Percentiles rank a stretch among this genome's conserved stretches.
Evolutionary conservation across 345 rosid species (phyloP).

Genomic region (Eucalyptus polybractea): DNA sequence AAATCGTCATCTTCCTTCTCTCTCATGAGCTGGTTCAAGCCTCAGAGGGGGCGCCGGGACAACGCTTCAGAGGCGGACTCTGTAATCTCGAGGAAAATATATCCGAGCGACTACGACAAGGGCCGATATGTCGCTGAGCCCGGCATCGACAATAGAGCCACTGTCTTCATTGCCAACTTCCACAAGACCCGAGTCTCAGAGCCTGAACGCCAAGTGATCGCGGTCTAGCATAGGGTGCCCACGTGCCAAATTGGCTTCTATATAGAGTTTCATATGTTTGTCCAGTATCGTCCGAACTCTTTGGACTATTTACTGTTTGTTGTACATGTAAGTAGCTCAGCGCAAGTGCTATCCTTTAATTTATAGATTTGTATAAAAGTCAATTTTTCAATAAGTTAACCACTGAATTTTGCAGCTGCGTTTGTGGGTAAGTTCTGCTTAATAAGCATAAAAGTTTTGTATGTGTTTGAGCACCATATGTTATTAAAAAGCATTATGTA

Average conservation of each 20-base stretch:
- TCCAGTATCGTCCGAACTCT: background rate
- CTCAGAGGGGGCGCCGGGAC: background rate
- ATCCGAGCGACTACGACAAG: constrained; percentile 22
- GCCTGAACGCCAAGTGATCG: background rate
- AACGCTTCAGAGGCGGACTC: background rate
- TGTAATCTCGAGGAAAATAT: background rate
- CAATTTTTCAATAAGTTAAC: background rate
- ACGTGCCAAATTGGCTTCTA: background rate
- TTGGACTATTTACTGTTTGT: background rate
- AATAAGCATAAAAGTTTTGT: background rate
- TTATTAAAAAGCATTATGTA: background rate
- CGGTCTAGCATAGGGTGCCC: background rate
- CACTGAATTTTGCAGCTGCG: background rate
- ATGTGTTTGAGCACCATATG: background rate
- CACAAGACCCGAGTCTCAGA: constrained; percentile 19
- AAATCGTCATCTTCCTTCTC: constrained; percentile 11
- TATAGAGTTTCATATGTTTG: background rate
- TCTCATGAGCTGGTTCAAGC: constrained; percentile 18
- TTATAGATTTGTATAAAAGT: background rate
- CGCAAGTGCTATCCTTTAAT: background rate
- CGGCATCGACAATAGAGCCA: constrained; percentile 17
- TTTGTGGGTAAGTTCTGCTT: background rate
- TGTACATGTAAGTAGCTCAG: background rate
- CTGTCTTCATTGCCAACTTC: constrained; percentile 44
- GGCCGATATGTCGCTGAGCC: constrained; percentile 30